Base-by-base conservation (phyloP, 2,329 filamentous ascomycete species). In the Tolypocladium ovalisporum region DNA sequence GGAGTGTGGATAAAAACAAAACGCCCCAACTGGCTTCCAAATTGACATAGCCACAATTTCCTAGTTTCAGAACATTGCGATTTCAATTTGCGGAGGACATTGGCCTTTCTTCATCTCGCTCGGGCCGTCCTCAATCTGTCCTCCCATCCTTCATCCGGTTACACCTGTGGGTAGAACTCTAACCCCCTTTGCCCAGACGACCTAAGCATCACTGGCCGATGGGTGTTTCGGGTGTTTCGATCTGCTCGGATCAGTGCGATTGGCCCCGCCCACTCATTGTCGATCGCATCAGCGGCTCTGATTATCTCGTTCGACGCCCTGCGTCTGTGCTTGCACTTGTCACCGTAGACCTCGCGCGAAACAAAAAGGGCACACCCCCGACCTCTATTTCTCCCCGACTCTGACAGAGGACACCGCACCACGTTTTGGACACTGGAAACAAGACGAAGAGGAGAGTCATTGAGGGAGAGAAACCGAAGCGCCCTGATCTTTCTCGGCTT, bases 171-270 rank as follows among this genome's bases (percentile, higher is more conserved):
- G 51, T 36, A 54, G 49, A 54, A 22, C 44, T 17, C 22, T 54
- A 32, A n/a, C 51, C 17, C 57, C 58, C 56, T 54, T 47, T 55
- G 49, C 34, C 40, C 40, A 39, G 19, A 52, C 40, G 55, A 54
- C 24, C 42, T 55, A 55, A 35, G 56, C 54, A 47, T 53, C 56
- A 52, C 54, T 57, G 29, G 55, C 55, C 58, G 51, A 55, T 52
- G 58, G 44, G 57, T 57, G 62, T 63, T 61, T 63, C 61, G 60
- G 55, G 53, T 54, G 62, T 63, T 63, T 62, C 60, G 56, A 61
- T 63, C 58, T 57, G 55, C 54, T 61, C 54, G 52, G 56, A 54
- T 56, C 54, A 57, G 58, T 58, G 59, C 60, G 56, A 60, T 58
- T 51, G 47, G 29, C 19, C 44, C n/a, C 56, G 58, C 58, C 60